Evolutionary conservation across 2,329 filamentous ascomycete genomes (phyloP).

Genomic region (Colletotrichum noveboracense): DNA sequence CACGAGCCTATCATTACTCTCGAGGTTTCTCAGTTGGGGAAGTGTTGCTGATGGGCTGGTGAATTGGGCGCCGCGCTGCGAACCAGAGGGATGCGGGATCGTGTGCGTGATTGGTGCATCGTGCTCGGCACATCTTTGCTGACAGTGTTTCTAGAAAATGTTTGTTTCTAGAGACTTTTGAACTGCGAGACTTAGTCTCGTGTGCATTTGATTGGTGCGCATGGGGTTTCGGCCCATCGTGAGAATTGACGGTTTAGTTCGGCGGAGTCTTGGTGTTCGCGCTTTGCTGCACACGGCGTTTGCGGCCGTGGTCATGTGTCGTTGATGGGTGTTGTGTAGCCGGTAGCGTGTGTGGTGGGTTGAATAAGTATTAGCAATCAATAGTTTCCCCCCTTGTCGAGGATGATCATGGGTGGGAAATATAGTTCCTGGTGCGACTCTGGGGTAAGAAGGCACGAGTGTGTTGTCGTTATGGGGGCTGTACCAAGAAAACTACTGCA

Average conservation of each 20-base stretch:
- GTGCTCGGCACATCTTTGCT: neutral
- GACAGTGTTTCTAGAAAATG: neutral
- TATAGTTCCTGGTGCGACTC: neutral
- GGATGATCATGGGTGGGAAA: neutral
- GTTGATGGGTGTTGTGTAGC: neutral
- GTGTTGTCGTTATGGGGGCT: neutral
- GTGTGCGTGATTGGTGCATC: neutral
- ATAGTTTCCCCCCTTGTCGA: neutral
- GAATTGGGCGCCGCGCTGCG: neutral
- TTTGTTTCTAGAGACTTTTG: neutral
- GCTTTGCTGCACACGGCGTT: neutral
- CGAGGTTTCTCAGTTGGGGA: neutral
- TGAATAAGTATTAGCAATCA: neutral
- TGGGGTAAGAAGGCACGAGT: neutral
- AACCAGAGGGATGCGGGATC: neutral
- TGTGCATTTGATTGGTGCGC: neutral
- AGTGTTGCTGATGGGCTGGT: neutral
- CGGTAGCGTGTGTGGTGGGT: neutral
- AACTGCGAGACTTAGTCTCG: neutral
- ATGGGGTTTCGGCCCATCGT: neutral
- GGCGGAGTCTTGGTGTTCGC: neutral
- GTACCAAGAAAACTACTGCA: neutral
- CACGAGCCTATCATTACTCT: neutral
- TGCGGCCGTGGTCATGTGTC: neutral
- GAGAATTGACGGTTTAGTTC: neutral